Base-by-base conservation (phyloP, 331 rosid genomes). In the Quercus lobata region DNA sequence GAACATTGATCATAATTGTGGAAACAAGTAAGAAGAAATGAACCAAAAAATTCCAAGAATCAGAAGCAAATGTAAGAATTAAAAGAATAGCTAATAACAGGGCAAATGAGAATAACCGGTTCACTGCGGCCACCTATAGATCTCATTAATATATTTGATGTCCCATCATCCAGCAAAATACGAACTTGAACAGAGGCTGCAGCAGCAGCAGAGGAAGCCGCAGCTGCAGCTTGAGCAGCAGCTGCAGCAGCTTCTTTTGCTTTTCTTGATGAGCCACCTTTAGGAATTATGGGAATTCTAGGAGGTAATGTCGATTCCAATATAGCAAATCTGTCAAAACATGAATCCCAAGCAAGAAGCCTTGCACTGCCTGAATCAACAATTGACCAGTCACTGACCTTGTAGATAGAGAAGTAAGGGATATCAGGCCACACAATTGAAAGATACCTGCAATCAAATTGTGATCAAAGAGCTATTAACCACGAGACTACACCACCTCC, bases 291-390 rank as follows among this genome's bases (percentile, higher is more conserved):
- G 76, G 98, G 98, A 86, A 96, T 82, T 87, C 97, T 93, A 80
- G 97, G 95, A 81, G 95, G 87, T 72, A 85, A 79, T 75, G 97
- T 37, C 15, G 99, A 89, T 84, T 96, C 99, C 86, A 96, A 85
- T 83, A 96, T 87, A 69, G 99, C 98, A 90, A 89, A 96, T 87
- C 98, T 92, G 82, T 96, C 98, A 85, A 91, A 92, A 84, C 99
- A 96, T 46, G 97, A 83, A 88, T 96, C 99, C 99, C 98, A 96
- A 63, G 98, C 99, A 52, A 96, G 91, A 82, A 96, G 97, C 84
- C 98, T 90, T 63, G 99, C 98, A 88, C 93, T 93, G 81, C 99
- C 99, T 16, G 99, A 93, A 88, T 96, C 99, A 81, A 93, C 98
- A 27, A 93, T 89, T 46, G 99, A 91, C 99, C 99, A 96, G 79